Percentiles rank a stretch among this genome's conserved stretches.
phyloP scores from a whole-genome alignment of 768 basidiomycete genomes.

The Lentinula boryana region DNA sequence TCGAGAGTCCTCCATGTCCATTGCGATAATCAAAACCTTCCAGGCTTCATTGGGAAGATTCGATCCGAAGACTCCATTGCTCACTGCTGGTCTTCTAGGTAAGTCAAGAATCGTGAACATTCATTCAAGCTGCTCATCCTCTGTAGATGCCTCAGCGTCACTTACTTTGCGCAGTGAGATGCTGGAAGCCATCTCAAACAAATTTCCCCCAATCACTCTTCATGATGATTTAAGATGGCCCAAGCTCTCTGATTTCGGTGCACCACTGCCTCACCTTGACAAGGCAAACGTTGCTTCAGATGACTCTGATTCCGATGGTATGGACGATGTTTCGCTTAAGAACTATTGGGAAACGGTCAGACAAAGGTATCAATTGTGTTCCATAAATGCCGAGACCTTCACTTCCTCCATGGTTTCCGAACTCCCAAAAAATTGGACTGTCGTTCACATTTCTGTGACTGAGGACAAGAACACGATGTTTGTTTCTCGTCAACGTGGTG shows the following conservation, averaged over 20 bases:
- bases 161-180: conserved; percentile 84
- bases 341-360: conserved; percentile 61
- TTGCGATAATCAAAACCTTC: conserved; percentile 68
- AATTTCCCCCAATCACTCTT: conserved; percentile 40
- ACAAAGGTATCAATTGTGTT: conserved; percentile 44
- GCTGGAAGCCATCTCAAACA: conserved; percentile 72
- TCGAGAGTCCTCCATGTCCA: conserved; percentile 66
- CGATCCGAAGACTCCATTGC: conserved; percentile 38
- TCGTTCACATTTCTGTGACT: conserved; percentile 78
- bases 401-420: conserved; percentile 32
- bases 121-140: not conserved
- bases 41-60: conserved; percentile 74
- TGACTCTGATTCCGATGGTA: conserved; percentile 29
- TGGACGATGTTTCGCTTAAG: conserved; percentile 31
- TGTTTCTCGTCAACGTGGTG: conserved; percentile 68
- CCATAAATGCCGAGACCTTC: conserved; percentile 33
- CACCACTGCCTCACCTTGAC: conserved; percentile 25
- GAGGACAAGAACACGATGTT: conserved; percentile 82
- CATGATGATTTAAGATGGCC: conserved; percentile 79
- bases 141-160: conserved; percentile 63
- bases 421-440: conserved; percentile 76
- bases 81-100: conserved; percentile 66
- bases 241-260: conserved; percentile 37
- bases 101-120: conserved; percentile 9
- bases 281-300: conserved; percentile 14